These are phyloP conservation scores for Lactarius pseudohatsudake DNA, from an alignment of 768 basidiomycete genomes.

Conservation along the genomic window DNA sequence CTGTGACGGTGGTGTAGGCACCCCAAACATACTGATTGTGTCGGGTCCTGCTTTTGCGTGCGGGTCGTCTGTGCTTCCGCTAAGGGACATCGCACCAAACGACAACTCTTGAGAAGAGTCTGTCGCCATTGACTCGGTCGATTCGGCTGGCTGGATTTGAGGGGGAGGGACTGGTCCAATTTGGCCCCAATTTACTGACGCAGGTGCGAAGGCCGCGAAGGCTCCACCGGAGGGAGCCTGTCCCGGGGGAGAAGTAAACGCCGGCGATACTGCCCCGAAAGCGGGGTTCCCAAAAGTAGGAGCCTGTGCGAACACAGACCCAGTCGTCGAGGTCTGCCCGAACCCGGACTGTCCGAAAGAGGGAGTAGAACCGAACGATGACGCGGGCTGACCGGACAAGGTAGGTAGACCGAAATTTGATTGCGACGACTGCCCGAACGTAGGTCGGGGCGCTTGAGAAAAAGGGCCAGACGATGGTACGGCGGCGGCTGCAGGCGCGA, in stretches of 20 bases:
- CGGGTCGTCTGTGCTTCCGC: constrained; percentile 24
- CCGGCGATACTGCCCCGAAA: constrained; percentile 15
- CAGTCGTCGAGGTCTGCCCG: constrained; percentile 18
- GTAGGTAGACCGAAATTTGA: constrained; percentile 30
- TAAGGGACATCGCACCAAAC: constrained; percentile 35
- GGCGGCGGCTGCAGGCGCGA: constrained; percentile 11
- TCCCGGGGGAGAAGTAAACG: constrained; percentile 23
- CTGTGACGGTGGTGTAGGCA: constrained; percentile 24
- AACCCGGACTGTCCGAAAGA: constrained; percentile 22
- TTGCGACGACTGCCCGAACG: constrained; percentile 32
- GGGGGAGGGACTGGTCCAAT: constrained; percentile 23
- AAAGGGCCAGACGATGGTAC: constrained; percentile 12
- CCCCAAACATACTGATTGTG: constrained; percentile 33
- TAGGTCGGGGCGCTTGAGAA: constrained; percentile 24
- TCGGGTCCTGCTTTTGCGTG: constrained; percentile 26
- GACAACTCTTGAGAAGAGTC: constrained; percentile 26
- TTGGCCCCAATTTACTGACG: constrained; percentile 32
- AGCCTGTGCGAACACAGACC: constrained; percentile 25
- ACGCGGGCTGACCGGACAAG: constrained; percentile 2
- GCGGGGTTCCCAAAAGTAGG: constrained; percentile 17
- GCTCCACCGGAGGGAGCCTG: constrained; percentile 22
- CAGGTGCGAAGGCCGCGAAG: constrained; percentile 33
- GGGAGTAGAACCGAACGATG: constrained; percentile 36
- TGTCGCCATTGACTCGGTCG: constrained; percentile 26
- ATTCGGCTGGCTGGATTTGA: constrained; percentile 20